These are phyloP conservation scores for Saksenaea oblongispora DNA, from an alignment of 371 early-diverging fungal species.

Conservation along the genomic window DNA sequence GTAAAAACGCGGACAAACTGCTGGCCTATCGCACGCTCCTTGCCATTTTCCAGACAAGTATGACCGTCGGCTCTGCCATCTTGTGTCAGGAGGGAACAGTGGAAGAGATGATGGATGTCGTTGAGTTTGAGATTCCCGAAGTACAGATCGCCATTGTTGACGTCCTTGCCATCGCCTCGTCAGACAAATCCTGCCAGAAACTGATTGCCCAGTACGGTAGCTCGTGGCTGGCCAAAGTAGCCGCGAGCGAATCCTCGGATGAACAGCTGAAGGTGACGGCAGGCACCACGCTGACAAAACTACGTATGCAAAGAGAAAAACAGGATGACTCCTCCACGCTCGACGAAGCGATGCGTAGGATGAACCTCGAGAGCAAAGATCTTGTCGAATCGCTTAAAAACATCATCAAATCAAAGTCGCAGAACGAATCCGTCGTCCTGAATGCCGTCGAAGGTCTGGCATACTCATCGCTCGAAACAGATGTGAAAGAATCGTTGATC, in stretches of 20 bases:
- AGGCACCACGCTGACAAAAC: conserved; percentile 66
- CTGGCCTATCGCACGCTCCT: conserved; percentile 60
- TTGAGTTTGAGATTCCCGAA: conserved; percentile 65
- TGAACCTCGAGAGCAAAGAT: conserved; percentile 28
- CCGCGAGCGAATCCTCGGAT: conserved; percentile 43
- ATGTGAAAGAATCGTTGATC: conserved; percentile 63
- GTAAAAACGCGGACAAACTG: conserved; percentile 41
- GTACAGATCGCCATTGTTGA: conserved; percentile 66
- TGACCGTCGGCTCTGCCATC: conserved; percentile 63
- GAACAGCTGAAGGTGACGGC: conserved; percentile 60
- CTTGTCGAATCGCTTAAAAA: conserved; percentile 33
- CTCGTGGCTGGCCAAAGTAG: conserved; percentile 56
- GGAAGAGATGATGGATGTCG: conserved; percentile 69
- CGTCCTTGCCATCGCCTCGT: conserved; percentile 67
- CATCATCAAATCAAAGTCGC: conserved; percentile 39
- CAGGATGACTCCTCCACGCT: conserved; percentile 16
- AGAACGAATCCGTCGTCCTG: conserved; percentile 28
- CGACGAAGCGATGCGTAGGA: conserved; percentile 33
- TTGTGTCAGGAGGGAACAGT: conserved; percentile 65
- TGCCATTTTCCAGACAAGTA: conserved; percentile 63
- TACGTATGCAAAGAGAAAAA: conserved; percentile 46
- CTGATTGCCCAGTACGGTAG: conserved; percentile 56
- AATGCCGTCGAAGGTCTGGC: conserved; percentile 76
- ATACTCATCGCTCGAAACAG: conserved; percentile 64
- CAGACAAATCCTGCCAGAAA: conserved; percentile 63